Percentiles rank a stretch among this genome's conserved stretches.
phyloP scores from a whole-genome alignment of 345 rosid species.

The Syzygium aromaticum region DNA sequence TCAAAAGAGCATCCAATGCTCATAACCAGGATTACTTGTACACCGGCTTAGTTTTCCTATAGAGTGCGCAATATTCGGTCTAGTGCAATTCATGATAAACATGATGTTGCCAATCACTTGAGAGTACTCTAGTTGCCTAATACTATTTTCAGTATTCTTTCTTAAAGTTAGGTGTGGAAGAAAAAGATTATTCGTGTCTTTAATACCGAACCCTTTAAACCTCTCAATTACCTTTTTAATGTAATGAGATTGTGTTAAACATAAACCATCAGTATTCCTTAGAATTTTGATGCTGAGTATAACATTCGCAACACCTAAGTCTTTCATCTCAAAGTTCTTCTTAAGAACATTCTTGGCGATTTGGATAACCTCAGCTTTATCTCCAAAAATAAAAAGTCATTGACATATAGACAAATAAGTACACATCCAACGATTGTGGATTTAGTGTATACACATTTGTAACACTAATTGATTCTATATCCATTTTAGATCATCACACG shows the following conservation, averaged over 20 bases:
- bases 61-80: not conserved
- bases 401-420: not conserved
- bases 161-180: not conserved
- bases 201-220: not conserved
- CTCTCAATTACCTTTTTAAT: not conserved
- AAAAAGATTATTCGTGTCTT: not conserved
- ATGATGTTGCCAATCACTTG: not conserved
- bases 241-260: not conserved
- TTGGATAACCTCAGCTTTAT: not conserved
- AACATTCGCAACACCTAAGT: not conserved
- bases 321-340: not conserved
- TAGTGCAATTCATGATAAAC: not conserved
- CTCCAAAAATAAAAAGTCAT: not conserved
- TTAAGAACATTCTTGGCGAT: not conserved
- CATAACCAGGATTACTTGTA: not conserved
- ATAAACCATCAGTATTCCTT: rapidly evolving
- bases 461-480: not conserved
- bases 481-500: not conserved
- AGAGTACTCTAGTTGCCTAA: not conserved
- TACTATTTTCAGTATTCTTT: not conserved
- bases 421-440: not conserved
- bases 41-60: not conserved
- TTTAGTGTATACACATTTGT: not conserved
- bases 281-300: not conserved
- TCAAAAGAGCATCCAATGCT: not conserved